Evolutionary conservation across 1,139 yeast species (phyloP), one percentile per base, ranked within the genome.

Genomic region (Hemisphaericaspora xylofermentans): DNA sequence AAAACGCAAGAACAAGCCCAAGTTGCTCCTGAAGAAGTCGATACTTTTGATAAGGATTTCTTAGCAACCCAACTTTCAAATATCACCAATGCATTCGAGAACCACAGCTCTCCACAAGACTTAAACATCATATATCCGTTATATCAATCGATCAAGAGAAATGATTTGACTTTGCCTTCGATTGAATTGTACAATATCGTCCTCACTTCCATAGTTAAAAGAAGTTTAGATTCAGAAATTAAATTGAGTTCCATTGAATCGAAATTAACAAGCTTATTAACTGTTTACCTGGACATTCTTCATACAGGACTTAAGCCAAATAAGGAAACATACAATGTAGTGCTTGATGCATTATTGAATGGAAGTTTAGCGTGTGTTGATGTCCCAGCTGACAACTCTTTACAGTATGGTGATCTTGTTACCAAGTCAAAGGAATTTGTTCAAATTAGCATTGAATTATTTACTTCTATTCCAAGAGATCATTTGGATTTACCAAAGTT

Each of bases 211-310:
- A 57, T 72, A 2, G 45, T 58, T 1, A 33, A 44, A 32, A 55
- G 78, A 45, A 43, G 60, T 0, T 50, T 69, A 33, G 69, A 70
- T 36, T 35, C 39, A 4, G 60, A 57, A 9, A 17, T 37, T 2
- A 42, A 53, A 3, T 41, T 66, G 6, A 60, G 54, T 24, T 60
- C 63, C 15, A 60, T 66, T 13, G 78, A 72, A 48, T 49, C 56
- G 18, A 63, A 63, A 51, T 66, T 84, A 52, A 83, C 87, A 3
- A 78, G 73, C 41, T 57, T 84, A 45, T 63, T 84, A 47, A 82
- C 81, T 13, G 79, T 83, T 30, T 84, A 84, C 56, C 86, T 84
- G 41, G 89, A 83, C 53, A 62, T 83, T 52, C 66, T 84, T 19
- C 44, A 47, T 13, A 37, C 41, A 44, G 66, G 63, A 42, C 47